Evolutionary conservation across 2,329 filamentous ascomycete genomes (phyloP), one percentile per base, ranked within the genome.

Genomic region (Epichloe gansuensis): DNA sequence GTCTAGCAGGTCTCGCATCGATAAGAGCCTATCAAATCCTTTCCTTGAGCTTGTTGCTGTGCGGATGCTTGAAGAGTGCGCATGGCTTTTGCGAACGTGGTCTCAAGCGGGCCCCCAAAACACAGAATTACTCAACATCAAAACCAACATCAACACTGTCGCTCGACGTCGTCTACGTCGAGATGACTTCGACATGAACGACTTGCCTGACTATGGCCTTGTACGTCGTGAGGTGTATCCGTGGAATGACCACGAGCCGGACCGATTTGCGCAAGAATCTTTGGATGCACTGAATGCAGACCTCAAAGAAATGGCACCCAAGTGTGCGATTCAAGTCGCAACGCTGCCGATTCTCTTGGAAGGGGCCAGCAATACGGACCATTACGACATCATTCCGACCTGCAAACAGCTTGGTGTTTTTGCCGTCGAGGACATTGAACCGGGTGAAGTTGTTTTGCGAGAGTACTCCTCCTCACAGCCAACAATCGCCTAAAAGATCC

Each of bases 381-480:
- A 62, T 28, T 74, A 73, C 58, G 71, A 75, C n/a, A 71, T 71
- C 42, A 76, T 75, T 15, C 71, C 75, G 8, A 84, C 79, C 5
- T 83, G 82, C 59, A 78, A 80, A 55, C 93, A 98, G 67, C 78
- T 98, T 0, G 93, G 93, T 4, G 77, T 98, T 3, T 97, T 97
- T 65, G 91, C 91, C 7, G 88, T 82, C 60, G 79, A 87, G 57
- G 84, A 95, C 58, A 87, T 97, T 39, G 70, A 74, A 0, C 81
- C 89, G 0, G 87, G 86, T 9, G 86, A 94, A 65, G 74, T 77
- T 5, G 82, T 96, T 2, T 76, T 98, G 34, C 74, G 80, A 47
- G 93, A 98, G 64, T 87, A 85, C 55, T 93, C 90, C 77, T 95
- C 7, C 73, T 98, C 42, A 95, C 91, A 2, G 91, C 88, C 46